Percentiles rank a stretch among this genome's conserved stretches.
Conservation (phyloP, 2,329 filamentous ascomycete species). For the Amphichorda felina region DNA sequence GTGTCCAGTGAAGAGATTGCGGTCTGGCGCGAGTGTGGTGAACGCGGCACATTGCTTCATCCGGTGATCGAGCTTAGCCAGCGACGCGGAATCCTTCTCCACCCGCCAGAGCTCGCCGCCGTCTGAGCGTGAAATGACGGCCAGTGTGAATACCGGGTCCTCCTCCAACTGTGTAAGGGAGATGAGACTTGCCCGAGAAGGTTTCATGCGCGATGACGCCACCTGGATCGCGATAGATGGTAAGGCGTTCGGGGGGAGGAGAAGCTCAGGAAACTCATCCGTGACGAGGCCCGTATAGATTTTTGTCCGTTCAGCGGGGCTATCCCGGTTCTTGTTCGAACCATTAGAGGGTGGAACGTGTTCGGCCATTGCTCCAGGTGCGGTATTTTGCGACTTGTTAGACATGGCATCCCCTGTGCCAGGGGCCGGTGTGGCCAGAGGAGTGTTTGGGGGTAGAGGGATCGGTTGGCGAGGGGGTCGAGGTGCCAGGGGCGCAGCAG, state of each 20-base stretch:
- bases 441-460: constrained; percentile 58
- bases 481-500: constrained; percentile 52
- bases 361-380: neutral
- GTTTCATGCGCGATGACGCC: constrained; percentile 88
- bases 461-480: constrained; percentile 63
- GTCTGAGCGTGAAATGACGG: constrained; percentile 67
- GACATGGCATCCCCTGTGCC: neutral
- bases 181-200: constrained; percentile 75
- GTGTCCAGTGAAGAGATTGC: constrained; percentile 79
- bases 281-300: constrained; percentile 71
- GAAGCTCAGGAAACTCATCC: constrained; percentile 75
- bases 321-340: constrained; percentile 7
- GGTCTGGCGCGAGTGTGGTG: constrained; percentile 68
- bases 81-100: constrained; percentile 77
- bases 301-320: constrained; percentile 29
- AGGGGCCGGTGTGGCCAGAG: constrained; percentile 29
- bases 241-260: constrained; percentile 80
- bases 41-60: constrained; percentile 66
- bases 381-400: constrained; percentile 2
- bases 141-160: constrained; percentile 87
- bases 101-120: constrained; percentile 79
- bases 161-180: constrained; percentile 73
- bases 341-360: no score
- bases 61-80: constrained; percentile 72
- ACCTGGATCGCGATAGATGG: constrained; percentile 78